Conservation (phyloP, 2,329 filamentous ascomycete species). For the Colletotrichum filicis region DNA sequence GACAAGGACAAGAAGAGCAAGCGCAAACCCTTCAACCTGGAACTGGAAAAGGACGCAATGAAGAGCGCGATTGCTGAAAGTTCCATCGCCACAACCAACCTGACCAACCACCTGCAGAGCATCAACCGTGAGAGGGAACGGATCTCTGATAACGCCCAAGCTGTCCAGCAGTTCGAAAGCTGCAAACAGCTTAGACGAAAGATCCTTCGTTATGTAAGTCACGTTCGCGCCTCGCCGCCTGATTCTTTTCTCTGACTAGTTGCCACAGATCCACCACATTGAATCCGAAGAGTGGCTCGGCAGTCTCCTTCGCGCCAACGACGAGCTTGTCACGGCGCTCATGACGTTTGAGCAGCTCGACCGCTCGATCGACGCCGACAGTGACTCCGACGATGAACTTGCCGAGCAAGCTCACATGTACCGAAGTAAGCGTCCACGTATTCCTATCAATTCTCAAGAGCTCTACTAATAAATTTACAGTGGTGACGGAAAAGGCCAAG, state of each 20-base stretch:
- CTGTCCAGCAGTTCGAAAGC: conserved; percentile 81
- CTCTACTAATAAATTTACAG: conserved; percentile 47
- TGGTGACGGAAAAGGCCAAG: conserved; percentile 64
- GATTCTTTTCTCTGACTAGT: conserved; percentile 36
- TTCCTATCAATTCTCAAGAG: neutral
- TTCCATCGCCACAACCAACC: conserved; percentile 89
- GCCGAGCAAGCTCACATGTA: conserved; percentile 75
- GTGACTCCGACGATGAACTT: conserved; percentile 75
- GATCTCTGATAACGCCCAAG: conserved; percentile 84
- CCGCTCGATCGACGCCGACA: conserved; percentile 81
- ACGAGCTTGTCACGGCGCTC: conserved; percentile 91
- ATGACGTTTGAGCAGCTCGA: conserved; percentile 97
- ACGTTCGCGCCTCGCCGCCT: conserved; percentile 19
- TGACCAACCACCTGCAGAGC: conserved; percentile 86
- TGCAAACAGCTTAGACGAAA: conserved; percentile 89
- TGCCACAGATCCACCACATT: conserved; percentile 80
- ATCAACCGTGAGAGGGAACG: conserved; percentile 91
- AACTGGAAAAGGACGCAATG: conserved; percentile 88
- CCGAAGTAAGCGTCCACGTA: conserved; percentile 55
- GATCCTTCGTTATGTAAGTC: conserved; percentile 81
- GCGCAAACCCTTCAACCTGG: conserved; percentile 79
- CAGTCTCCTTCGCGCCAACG: conserved; percentile 90
- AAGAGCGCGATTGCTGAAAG: conserved; percentile 89
- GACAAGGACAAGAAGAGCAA: conserved; percentile 67
- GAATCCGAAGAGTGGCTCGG: conserved; percentile 94